Conservation (phyloP, 1,284 basidiomycete species). For the Microbotryomycetes sp. region DNA sequence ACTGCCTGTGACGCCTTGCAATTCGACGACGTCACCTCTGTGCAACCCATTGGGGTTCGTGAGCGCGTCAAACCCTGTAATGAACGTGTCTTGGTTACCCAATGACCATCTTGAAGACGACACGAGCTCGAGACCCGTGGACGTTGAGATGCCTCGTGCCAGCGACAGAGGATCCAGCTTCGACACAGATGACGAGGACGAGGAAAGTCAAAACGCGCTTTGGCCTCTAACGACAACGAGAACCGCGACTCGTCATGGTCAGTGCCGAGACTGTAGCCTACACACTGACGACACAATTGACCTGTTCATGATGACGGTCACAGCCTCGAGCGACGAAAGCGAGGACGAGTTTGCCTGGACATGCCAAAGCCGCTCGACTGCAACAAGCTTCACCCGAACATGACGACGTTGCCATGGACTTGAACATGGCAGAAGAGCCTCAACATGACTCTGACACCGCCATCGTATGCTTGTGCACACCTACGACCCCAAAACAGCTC, state of each 20-base stretch:
- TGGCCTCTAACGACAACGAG: not conserved
- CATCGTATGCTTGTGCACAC: not conserved
- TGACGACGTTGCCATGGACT: slow-evolving; percentile 12
- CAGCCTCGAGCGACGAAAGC: slow-evolving; percentile 21
- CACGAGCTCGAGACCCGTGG: slow-evolving; percentile 11
- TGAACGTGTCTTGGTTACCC: slow-evolving; percentile 10
- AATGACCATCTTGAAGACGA: slow-evolving; percentile 17
- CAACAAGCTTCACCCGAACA: not conserved
- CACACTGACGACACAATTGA: not conserved
- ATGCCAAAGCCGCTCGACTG: slow-evolving; percentile 12
- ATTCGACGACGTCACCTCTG: slow-evolving; percentile 59
- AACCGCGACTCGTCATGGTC: not conserved
- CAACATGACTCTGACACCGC: slow-evolving; percentile 7
- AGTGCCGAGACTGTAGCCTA: not conserved
- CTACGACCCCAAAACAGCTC: not conserved
- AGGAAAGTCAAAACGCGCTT: not conserved
- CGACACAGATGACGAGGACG: not conserved
- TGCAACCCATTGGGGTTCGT: slow-evolving; percentile 33
- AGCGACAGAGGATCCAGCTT: not conserved
- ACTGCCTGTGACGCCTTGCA: slow-evolving; percentile 63
- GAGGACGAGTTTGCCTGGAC: slow-evolving; percentile 26
- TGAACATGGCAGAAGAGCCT: slow-evolving; percentile 13
- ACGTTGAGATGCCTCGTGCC: not conserved
- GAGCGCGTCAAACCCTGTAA: slow-evolving; percentile 25
- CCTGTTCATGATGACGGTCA: not conserved